Evolutionary conservation across 2,329 filamentous ascomycete genomes (phyloP).

Genomic region (Alternaria arborescens): DNA sequence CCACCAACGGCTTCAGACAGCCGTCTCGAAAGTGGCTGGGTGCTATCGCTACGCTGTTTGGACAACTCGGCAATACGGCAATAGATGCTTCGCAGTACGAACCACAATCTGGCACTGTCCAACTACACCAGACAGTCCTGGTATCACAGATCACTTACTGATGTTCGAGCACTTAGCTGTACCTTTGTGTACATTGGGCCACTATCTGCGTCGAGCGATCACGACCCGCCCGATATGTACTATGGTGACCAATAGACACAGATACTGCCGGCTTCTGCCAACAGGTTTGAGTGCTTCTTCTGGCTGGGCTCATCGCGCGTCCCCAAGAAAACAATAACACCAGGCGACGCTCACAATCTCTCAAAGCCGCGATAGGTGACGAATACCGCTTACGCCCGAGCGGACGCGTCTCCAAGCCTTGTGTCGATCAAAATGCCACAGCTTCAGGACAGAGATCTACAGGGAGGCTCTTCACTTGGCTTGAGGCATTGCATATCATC

Average conservation of each 20-base stretch:
- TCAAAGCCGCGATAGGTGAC: neutral
- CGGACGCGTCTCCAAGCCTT: conserved; percentile 4
- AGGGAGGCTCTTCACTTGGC: conserved; percentile 3
- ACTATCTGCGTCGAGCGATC: neutral
- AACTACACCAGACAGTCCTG: no score
- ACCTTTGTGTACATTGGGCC: no score
- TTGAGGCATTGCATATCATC: conserved; percentile 4
- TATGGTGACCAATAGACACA: no score
- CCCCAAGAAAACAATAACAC: neutral
- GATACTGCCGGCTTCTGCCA: no score
- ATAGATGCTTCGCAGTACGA: neutral
- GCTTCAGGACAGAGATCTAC: neutral
- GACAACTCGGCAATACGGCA: neutral
- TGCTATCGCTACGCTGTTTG: neutral
- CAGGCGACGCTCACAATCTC: conserved; percentile 1
- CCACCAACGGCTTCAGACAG: no score
- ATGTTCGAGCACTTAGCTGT: no score
- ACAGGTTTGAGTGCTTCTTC: neutral
- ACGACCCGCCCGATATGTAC: neutral
- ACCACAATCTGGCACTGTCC: no score
- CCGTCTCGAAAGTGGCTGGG: neutral
- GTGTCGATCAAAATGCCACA: neutral
- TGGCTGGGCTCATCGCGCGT: neutral
- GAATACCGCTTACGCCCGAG: conserved; percentile 5
- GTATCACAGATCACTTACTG: no score